Evolutionary conservation across 2,329 filamentous ascomycete genomes (phyloP).

Genomic region (Trichophyton schoenleinii): DNA sequence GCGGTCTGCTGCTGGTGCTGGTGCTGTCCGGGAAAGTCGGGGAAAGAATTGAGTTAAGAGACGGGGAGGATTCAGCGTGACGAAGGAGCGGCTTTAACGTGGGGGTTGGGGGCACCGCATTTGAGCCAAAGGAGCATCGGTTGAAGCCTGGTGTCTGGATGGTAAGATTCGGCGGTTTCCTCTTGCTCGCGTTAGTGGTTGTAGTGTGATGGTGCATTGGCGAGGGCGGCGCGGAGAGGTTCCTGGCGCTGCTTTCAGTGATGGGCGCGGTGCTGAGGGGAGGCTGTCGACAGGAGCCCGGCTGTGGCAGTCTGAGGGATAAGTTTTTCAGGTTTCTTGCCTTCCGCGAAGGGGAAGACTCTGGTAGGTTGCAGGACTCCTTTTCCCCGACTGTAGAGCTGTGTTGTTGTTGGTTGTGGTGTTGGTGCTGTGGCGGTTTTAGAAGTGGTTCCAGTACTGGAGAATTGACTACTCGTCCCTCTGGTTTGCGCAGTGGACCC

Average conservation of each 20-base stretch:
- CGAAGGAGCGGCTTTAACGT: constrained; percentile 39
- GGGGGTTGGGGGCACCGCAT: constrained; percentile 45
- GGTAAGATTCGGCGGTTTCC: constrained; percentile 48
- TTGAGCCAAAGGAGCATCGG: constrained; percentile 33
- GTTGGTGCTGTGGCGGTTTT: not conserved
- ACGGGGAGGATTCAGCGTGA: constrained; percentile 52
- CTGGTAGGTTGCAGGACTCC: constrained; percentile 8
- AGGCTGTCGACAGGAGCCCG: constrained; percentile 30
- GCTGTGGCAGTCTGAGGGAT: constrained; percentile 46
- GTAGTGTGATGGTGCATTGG: constrained; percentile 41
- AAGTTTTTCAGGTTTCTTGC: constrained; percentile 52
- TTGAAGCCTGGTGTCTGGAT: constrained; percentile 44
- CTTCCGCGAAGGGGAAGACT: constrained; percentile 25
- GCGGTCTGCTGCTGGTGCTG: not conserved
- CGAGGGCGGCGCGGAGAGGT: constrained; percentile 42
- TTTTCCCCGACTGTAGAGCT: not conserved
- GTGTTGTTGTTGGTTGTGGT: not conserved
- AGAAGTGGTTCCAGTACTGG: not conserved
- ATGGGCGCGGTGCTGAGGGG: constrained; percentile 38
- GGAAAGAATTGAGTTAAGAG: constrained; percentile 42
- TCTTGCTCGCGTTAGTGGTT: constrained; percentile 33
- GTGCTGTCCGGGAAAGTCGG: constrained; percentile 21
- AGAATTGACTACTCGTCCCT: not conserved
- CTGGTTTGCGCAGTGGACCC: constrained; percentile 15
- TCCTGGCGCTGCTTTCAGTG: constrained; percentile 24